Conservation (phyloP, 805 yeast species). For the Danielia reshetovae region DNA sequence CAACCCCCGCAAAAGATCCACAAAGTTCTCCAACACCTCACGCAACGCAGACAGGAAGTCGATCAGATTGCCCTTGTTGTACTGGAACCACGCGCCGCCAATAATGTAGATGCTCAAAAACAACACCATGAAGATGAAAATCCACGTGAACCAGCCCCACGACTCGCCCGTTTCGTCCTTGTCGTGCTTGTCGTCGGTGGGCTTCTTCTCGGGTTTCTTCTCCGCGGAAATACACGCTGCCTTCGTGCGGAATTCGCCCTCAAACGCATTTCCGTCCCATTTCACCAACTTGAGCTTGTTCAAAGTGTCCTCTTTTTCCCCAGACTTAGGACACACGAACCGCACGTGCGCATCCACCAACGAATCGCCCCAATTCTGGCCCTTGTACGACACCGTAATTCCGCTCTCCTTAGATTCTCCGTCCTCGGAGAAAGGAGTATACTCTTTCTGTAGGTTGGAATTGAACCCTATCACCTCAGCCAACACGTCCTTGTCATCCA, state of each 20-base stretch:
- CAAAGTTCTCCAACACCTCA: constrained; percentile 67
- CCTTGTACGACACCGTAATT: constrained; percentile 39
- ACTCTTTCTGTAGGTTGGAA: constrained; percentile 33
- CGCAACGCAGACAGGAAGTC: constrained; percentile 70
- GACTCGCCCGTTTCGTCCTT: constrained; percentile 42
- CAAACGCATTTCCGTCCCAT: constrained; percentile 36
- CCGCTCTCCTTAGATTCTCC: constrained; percentile 28
- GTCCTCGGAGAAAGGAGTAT: constrained; percentile 24
- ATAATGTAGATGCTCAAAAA: constrained; percentile 67
- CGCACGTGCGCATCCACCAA: constrained; percentile 44
- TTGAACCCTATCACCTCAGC: constrained; percentile 63
- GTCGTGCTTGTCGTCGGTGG: constrained; percentile 15
- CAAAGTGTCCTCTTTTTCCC: constrained; percentile 10
- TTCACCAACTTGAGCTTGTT: constrained; percentile 24
- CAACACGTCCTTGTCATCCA: constrained; percentile 46
- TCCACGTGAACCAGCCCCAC: constrained; percentile 82
- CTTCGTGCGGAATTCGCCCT: constrained; percentile 20
- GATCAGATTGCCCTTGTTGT: constrained; percentile 64
- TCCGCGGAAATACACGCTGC: constrained; percentile 39
- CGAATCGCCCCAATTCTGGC: constrained; percentile 69
- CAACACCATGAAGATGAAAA: constrained; percentile 70
- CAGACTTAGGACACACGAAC: constrained; percentile 42
- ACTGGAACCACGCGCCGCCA: constrained; percentile 72
- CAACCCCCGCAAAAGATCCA: constrained; percentile 52
- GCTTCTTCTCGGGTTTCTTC: constrained; percentile 21